A percentile compares a stretch with the other conserved stretches of the same genome.
Evolutionary conservation across 352 stramenopile species (phyloP).

Genomic region (Pseudoperonospora humuli): DNA sequence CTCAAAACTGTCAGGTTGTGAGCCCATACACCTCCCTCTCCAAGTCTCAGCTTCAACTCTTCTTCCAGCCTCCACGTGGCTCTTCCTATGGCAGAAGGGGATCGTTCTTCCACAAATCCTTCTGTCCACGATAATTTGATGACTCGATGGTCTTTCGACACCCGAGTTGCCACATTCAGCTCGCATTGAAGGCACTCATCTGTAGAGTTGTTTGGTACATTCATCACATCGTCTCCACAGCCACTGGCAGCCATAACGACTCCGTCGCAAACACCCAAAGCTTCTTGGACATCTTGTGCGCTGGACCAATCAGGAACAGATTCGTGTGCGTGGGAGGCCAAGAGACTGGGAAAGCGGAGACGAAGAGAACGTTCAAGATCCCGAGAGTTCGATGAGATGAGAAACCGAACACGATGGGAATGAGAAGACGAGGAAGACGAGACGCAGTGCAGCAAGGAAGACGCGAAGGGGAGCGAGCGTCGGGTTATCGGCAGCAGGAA

Average conservation of each 20-base stretch:
- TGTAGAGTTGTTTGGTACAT: constrained; percentile 7
- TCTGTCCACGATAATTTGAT: constrained; percentile 53
- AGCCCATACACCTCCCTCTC: constrained; percentile 2
- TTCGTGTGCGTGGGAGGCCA: constrained; percentile 26
- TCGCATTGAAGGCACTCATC: constrained; percentile 25
- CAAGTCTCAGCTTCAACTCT: constrained; percentile 16
- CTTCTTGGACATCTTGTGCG: constrained; percentile 30
- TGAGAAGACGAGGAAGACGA: neutral
- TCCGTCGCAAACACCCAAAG: constrained; percentile 36
- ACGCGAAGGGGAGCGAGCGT: constrained; percentile 21
- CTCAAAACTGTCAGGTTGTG: constrained; percentile 29
- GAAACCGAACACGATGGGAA: constrained; percentile 5
- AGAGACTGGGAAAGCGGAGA: constrained; percentile 14
- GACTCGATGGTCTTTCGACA: constrained; percentile 22
- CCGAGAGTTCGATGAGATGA: constrained; percentile 15
- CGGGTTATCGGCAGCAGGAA: constrained; percentile 37
- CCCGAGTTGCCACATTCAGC: constrained; percentile 12
- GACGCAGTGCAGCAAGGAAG: constrained; percentile 10
- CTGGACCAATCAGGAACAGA: constrained; percentile 36
- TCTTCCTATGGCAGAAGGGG: constrained; percentile 26
- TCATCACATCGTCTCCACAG: constrained; percentile 15
- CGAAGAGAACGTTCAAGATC: constrained; percentile 22
- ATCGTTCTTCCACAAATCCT: constrained; percentile 29
- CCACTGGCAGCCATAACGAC: constrained; percentile 31
- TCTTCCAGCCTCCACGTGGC: constrained; percentile 45